These are phyloP conservation scores for Gnaphalium uliginosum DNA, from an alignment of 129 eudicot species.

Conservation along the genomic window DNA sequence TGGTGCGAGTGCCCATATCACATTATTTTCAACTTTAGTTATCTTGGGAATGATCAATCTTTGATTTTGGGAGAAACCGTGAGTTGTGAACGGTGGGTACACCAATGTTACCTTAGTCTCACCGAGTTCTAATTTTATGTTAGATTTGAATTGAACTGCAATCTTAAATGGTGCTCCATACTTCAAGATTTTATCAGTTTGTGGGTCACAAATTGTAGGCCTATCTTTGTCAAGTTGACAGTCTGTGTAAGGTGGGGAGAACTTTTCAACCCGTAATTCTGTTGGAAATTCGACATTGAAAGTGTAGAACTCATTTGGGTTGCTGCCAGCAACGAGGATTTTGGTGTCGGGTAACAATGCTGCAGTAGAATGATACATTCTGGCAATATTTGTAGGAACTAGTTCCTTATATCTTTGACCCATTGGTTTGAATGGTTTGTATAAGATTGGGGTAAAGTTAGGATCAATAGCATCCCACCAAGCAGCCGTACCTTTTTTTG, in stretches of 20 bases:
- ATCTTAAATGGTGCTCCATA: constrained; percentile 43
- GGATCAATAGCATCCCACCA: constrained; percentile 70
- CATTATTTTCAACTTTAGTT: neutral
- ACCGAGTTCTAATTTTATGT: neutral
- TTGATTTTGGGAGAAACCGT: constrained; percentile 73
- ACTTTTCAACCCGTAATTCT: constrained; percentile 71
- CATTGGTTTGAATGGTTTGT: constrained; percentile 41
- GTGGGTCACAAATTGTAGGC: constrained; percentile 17
- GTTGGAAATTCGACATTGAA: constrained; percentile 43
- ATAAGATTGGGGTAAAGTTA: constrained; percentile 55
- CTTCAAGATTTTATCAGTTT: constrained; percentile 29
- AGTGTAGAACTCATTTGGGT: constrained; percentile 51
- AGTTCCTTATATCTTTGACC: constrained; percentile 55
- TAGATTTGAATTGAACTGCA: constrained; percentile 8
- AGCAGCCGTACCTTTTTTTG: constrained; percentile 62
- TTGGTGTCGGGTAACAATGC: constrained; percentile 59
- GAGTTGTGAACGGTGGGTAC: constrained; percentile 78
- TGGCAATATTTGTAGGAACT: constrained; percentile 43
- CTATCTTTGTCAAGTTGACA: constrained; percentile 29
- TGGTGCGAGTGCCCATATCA: constrained; percentile 48
- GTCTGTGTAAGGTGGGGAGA: constrained; percentile 69
- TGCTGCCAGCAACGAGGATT: constrained; percentile 81
- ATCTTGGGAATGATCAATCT: constrained; percentile 44
- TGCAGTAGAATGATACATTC: constrained; percentile 79
- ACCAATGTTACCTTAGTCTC: constrained; percentile 55